These are phyloP conservation scores for Boechera divaricarpa DNA, from an alignment of 345 rosid genomes.

Conservation along the genomic window DNA sequence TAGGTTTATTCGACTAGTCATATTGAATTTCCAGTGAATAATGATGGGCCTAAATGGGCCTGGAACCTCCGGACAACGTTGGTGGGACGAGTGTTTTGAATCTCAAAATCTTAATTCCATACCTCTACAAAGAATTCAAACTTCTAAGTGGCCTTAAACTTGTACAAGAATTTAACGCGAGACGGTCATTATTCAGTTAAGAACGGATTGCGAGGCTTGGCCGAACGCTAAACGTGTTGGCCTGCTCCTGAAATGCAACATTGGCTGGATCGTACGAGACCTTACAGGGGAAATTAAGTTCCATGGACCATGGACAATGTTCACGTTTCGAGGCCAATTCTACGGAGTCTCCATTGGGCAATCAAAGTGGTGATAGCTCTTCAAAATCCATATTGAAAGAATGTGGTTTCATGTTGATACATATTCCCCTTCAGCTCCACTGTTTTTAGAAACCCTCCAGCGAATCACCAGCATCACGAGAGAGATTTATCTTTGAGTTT, in stretches of 20 bases:
- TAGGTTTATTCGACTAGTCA: neutral
- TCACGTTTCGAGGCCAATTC: neutral
- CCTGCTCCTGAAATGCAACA: neutral
- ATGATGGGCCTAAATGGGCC: neutral
- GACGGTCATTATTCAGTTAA: neutral
- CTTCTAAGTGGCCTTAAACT: neutral
- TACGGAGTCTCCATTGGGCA: neutral
- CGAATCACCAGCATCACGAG: neutral
- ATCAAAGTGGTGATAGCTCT: neutral
- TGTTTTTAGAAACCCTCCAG: neutral
- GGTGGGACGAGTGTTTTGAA: neutral
- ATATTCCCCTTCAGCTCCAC: neutral
- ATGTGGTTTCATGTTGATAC: neutral
- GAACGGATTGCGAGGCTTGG: neutral
- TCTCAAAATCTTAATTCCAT: neutral
- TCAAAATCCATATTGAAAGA: neutral
- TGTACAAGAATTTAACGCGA: neutral
- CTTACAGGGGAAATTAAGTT: neutral
- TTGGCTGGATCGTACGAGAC: neutral
- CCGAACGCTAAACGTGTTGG: neutral
- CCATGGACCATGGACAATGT: neutral
- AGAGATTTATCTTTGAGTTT: neutral
- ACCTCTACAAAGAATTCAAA: neutral
- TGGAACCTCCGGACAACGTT: neutral
- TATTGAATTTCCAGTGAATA: neutral